These are phyloP conservation scores for Aspergillus amoenus DNA, from an alignment of 2,329 filamentous ascomycete species.

Conservation along the genomic window DNA sequence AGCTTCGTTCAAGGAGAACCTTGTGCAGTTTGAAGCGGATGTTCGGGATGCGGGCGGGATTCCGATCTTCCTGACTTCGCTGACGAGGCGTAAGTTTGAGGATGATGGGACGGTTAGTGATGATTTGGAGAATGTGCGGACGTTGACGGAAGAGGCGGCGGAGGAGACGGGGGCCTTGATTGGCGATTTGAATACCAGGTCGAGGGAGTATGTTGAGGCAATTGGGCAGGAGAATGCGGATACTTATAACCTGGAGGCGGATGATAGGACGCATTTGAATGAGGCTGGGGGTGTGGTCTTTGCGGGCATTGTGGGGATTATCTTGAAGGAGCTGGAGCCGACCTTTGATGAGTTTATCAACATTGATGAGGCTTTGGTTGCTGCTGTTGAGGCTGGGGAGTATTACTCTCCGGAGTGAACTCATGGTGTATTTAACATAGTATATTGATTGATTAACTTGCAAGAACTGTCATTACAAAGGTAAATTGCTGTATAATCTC, in stretches of 20 bases:
- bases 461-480: no score
- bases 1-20: slow-evolving; percentile 4
- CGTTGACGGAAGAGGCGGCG: slow-evolving; percentile 11
- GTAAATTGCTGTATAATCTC: no score
- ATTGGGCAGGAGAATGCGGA: slow-evolving; percentile 12
- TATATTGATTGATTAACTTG: no score
- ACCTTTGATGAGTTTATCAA: slow-evolving; percentile 7
- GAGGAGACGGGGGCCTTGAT: slow-evolving; percentile 6
- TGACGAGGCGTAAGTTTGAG: slow-evolving; percentile 9
- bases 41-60: slow-evolving; percentile 11
- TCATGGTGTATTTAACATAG: no score
- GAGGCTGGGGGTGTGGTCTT: slow-evolving; percentile 11
- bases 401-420: not conserved
- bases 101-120: not conserved
- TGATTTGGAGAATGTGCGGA: slow-evolving; percentile 8
- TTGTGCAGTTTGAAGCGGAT: slow-evolving; percentile 8
- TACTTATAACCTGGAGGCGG: slow-evolving; percentile 9
- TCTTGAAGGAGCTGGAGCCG: slow-evolving; percentile 6
- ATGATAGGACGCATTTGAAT: slow-evolving; percentile 15
- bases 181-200: slow-evolving; percentile 10
- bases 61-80: slow-evolving; percentile 13
- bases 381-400: slow-evolving; percentile 11
- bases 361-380: slow-evolving; percentile 8
- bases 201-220: slow-evolving; percentile 11
- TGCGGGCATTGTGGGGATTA: slow-evolving; percentile 12